Conservation (phyloP, 2,329 filamentous ascomycete species). For the Tolypocladium pustulatum region DNA sequence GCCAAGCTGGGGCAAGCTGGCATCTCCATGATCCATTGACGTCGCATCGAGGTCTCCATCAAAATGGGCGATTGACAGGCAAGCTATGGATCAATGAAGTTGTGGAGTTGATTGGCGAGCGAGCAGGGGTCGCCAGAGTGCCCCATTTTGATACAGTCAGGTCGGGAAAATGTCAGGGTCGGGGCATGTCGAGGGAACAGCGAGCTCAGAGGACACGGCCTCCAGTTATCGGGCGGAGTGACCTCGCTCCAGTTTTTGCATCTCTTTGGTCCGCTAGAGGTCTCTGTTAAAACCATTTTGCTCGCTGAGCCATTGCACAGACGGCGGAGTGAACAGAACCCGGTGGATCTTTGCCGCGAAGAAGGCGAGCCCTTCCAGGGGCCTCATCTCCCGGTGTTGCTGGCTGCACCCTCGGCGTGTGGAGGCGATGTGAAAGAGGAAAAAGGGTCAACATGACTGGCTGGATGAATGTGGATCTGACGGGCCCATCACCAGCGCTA, state of each 20-base stretch:
- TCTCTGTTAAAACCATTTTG: neutral
- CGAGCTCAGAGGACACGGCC: too few species aligned
- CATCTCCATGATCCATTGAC: neutral
- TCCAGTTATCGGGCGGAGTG: neutral
- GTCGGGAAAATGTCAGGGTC: neutral
- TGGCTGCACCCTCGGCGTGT: neutral
- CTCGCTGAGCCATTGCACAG: neutral
- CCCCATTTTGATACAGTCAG: neutral
- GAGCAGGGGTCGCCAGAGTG: neutral
- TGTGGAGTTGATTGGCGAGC: neutral
- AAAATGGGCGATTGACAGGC: neutral
- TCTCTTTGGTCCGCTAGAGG: neutral
- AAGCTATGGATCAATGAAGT: neutral
- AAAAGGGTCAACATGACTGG: neutral
- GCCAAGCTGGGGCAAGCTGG: neutral
- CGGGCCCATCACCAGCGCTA: neutral
- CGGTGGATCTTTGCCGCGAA: neutral
- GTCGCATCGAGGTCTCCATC: neutral
- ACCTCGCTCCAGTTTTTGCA: neutral
- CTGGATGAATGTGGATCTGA: neutral
- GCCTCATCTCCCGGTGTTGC: neutral
- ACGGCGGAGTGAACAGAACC: neutral
- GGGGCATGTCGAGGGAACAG: neutral
- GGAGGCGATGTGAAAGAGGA: neutral
- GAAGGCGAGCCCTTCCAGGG: too few species aligned